Evolutionary conservation across 2,329 filamentous ascomycete genomes (phyloP).

Genomic region (Orbilia oligospora): DNA sequence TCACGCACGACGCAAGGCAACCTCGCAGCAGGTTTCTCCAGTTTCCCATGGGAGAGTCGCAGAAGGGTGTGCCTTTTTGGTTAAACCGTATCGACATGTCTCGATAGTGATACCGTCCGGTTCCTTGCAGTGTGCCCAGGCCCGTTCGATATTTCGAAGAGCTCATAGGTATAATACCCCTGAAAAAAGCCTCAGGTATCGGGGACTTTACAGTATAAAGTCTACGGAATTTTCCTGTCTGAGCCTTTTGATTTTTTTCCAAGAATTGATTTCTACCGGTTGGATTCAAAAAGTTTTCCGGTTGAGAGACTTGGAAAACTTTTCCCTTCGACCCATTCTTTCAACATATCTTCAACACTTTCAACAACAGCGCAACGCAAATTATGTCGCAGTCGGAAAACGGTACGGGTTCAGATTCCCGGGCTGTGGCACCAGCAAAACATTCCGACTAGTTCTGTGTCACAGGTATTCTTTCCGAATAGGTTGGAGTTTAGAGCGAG

Average conservation of each 20-base stretch:
- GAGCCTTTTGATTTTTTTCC: not conserved
- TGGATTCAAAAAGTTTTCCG: constrained; percentile 17
- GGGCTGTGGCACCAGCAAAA: constrained; percentile 14
- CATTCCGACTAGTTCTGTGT: constrained; percentile 29
- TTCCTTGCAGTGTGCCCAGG: constrained; percentile 43
- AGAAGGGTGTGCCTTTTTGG: constrained; percentile 33
- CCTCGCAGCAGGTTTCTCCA: constrained; percentile 30
- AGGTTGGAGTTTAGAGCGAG: constrained; percentile 8
- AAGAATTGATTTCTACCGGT: constrained; percentile 8
- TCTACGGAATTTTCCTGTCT: constrained; percentile 17
- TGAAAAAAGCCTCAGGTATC: constrained; percentile 22
- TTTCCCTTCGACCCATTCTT: not conserved
- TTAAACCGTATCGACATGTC: constrained; percentile 53
- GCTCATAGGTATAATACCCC: constrained; percentile 35
- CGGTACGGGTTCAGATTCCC: constrained; percentile 1
- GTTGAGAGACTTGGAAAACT: constrained; percentile 12
- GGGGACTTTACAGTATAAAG: constrained; percentile 44
- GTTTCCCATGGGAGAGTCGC: constrained; percentile 33
- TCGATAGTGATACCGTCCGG: constrained; percentile 28
- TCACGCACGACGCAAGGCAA: constrained; percentile 49
- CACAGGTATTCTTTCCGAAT: constrained; percentile 10
- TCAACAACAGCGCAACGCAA: constrained; percentile 43
- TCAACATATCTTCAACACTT: constrained; percentile 8
- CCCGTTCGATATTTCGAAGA: constrained; percentile 27
- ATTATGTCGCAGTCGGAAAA: constrained; percentile 38